A percentile compares a stretch with the other conserved stretches of the same genome.
Evolutionary conservation across 2,329 filamentous ascomycete species (phyloP).

Genomic region (Nemania abortiva): DNA sequence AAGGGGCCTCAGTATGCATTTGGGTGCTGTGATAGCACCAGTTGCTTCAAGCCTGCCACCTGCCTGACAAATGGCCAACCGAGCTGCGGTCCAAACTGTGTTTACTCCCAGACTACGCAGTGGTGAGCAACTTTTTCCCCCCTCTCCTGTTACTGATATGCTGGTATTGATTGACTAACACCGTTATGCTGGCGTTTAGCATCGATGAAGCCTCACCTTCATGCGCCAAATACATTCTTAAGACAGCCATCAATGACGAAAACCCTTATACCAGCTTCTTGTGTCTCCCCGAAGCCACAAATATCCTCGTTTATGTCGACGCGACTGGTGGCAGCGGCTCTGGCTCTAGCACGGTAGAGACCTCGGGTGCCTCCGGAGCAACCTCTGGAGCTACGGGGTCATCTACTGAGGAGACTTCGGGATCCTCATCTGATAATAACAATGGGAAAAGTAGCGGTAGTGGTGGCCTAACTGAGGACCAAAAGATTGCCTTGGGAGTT

Average conservation of each 20-base stretch:
- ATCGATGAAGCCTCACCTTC: slow-evolving; percentile 5
- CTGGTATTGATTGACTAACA: background rate
- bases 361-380: background rate
- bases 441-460: background rate
- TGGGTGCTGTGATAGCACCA: slow-evolving; percentile 3
- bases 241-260: slow-evolving; percentile 1
- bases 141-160: background rate
- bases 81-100: slow-evolving; percentile 11
- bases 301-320: slow-evolving; percentile 11
- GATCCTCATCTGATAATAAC: background rate
- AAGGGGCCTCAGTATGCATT: slow-evolving; percentile 11
- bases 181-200: background rate
- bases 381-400: background rate
- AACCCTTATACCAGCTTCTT: slow-evolving; percentile 9
- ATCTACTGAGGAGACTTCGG: background rate
- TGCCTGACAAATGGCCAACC: slow-evolving; percentile 18
- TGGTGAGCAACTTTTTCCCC: slow-evolving; percentile 1
- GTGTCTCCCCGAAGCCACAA: background rate
- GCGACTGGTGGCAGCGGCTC: slow-evolving; percentile 2
- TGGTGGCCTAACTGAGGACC: slow-evolving; percentile 1
- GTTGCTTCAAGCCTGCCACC: slow-evolving; percentile 10
- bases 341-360: background rate
- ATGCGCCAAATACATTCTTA: slow-evolving; percentile 11
- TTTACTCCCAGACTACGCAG: slow-evolving; percentile 1
- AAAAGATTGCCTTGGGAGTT: slow-evolving; percentile 9